A percentile compares a stretch with the other conserved stretches of the same genome.
Conservation (phyloP, 495 filamentous ascomycete genomes). For the Daldinia concentrica region DNA sequence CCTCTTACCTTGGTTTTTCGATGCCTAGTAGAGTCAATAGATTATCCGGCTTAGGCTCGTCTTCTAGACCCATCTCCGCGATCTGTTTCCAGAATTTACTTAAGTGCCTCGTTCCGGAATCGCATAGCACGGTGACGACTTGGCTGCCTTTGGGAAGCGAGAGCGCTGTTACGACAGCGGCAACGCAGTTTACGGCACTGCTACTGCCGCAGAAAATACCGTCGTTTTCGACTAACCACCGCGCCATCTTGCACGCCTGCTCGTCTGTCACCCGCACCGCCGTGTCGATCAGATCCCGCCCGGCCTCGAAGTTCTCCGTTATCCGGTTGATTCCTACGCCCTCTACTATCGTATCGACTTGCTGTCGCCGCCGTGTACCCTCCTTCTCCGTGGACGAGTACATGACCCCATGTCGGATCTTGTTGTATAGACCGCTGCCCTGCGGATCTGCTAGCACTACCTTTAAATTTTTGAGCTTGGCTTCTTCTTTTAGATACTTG, state of each 20-base stretch:
- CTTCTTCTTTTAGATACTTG: conserved; percentile 75
- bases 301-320: conserved; percentile 90
- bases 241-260: conserved; percentile 91
- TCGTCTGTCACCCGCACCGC: conserved; percentile 91
- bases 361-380: conserved; percentile 84
- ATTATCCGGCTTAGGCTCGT: conserved; percentile 47
- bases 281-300: conserved; percentile 84
- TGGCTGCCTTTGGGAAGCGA: conserved; percentile 71
- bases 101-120: conserved; percentile 88
- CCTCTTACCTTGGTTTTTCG: conserved; percentile 27
- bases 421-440: conserved; percentile 92
- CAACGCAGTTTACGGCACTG: conserved; percentile 95
- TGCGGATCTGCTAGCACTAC: conserved; percentile 93
- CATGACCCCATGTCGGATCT: conserved; percentile 92
- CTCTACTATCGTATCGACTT: conserved; percentile 96
- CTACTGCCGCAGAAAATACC: conserved; percentile 94
- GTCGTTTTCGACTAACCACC: conserved; percentile 95
- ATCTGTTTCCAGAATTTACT: conserved; percentile 93
- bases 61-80: conserved; percentile 72
- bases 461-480: conserved; percentile 56
- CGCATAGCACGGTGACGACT: conserved; percentile 92
- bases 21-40: conserved; percentile 52
- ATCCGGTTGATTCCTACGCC: conserved; percentile 94
- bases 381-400: conserved; percentile 88
- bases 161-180: conserved; percentile 81